Conservation (phyloP, 371 early-diverging fungal genomes). For the Actinomortierella wolfii region DNA sequence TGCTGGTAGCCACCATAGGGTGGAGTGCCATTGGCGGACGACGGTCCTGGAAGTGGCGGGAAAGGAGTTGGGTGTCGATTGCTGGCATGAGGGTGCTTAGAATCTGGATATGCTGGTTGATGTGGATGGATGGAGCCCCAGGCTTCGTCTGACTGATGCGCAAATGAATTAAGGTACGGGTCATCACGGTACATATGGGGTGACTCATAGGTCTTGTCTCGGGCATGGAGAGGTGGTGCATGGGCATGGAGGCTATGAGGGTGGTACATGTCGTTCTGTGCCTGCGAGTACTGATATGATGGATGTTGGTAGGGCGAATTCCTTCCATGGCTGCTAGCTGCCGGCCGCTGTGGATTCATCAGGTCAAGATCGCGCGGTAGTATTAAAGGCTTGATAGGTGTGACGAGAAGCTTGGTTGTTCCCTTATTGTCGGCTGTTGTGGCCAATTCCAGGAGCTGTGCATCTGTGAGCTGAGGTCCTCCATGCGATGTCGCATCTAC, state of each 20-base stretch:
- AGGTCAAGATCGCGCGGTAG: slow-evolving; percentile 36
- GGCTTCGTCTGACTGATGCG: slow-evolving; percentile 29
- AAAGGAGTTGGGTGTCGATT: slow-evolving; percentile 24
- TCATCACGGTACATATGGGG: slow-evolving; percentile 19
- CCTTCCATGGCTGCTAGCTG: slow-evolving; percentile 16
- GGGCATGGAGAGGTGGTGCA: not conserved
- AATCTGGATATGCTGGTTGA: slow-evolving; percentile 36
- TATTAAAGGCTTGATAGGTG: slow-evolving; percentile 35
- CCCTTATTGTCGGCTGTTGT: slow-evolving; percentile 27
- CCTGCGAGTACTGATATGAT: too few relatives aligned
- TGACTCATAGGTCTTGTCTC: slow-evolving; percentile 12
- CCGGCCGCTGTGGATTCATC: slow-evolving; percentile 31
- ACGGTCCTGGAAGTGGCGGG: slow-evolving; percentile 11
- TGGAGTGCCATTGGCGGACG: slow-evolving; percentile 12
- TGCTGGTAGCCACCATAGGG: slow-evolving; percentile 32
- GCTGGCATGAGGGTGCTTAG: slow-evolving; percentile 38
- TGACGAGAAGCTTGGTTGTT: slow-evolving; percentile 34
- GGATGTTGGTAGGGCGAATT: slow-evolving; percentile 32
- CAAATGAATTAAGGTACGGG: slow-evolving; percentile 26
- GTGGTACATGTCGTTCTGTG: too few relatives aligned
- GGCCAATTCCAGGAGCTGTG: slow-evolving; percentile 28
- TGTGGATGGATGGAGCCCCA: slow-evolving; percentile 40
- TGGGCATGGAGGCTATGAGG: too few relatives aligned
- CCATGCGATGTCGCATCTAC: slow-evolving; percentile 16
- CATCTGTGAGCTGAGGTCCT: slow-evolving; percentile 25